Evolutionary conservation across 768 basidiomycete genomes (phyloP).

Genomic region (Leccinum boreale): DNA sequence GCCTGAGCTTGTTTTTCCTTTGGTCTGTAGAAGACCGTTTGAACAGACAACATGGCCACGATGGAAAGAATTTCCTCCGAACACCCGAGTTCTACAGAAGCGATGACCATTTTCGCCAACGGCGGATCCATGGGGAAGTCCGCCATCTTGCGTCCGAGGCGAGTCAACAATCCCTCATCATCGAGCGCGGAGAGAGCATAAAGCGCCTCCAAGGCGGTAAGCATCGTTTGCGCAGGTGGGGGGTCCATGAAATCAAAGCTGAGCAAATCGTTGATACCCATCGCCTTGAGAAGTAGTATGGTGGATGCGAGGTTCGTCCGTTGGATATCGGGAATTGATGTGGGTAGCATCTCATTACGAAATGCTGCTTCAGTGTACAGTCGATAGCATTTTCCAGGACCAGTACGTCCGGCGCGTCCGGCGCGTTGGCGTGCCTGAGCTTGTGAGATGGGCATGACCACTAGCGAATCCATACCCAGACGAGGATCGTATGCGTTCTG

Average conservation of each 20-base stretch:
- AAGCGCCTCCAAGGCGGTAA: slow-evolving; percentile 90
- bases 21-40: slow-evolving; percentile 97
- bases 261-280: slow-evolving; percentile 97
- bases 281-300: slow-evolving; percentile 94
- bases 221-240: slow-evolving; percentile 93
- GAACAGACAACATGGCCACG: slow-evolving; percentile 96
- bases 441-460: slow-evolving; percentile 98
- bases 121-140: slow-evolving; percentile 99
- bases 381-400: slow-evolving; percentile 97
- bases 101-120: slow-evolving; percentile 96
- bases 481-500: slow-evolving; percentile 98
- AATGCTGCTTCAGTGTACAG: slow-evolving; percentile 98
- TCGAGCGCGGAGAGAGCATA: slow-evolving; percentile 96
- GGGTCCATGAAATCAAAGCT: slow-evolving; percentile 99
- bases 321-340: slow-evolving; percentile 97
- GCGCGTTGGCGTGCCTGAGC: slow-evolving; percentile 95
- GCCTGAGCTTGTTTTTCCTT: slow-evolving; percentile 99
- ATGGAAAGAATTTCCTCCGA: slow-evolving; percentile 98
- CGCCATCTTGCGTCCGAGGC: slow-evolving; percentile 97
- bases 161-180: slow-evolving; percentile 92
- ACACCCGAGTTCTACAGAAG: slow-evolving; percentile 94
- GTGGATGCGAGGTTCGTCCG: slow-evolving; percentile 90
- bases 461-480: slow-evolving; percentile 97
- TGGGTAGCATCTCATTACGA: slow-evolving; percentile 98
- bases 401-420: slow-evolving; percentile 96